Base-by-base conservation (phyloP, 192 early-diverging fungal species). In the Mortierella alpina region DNA sequence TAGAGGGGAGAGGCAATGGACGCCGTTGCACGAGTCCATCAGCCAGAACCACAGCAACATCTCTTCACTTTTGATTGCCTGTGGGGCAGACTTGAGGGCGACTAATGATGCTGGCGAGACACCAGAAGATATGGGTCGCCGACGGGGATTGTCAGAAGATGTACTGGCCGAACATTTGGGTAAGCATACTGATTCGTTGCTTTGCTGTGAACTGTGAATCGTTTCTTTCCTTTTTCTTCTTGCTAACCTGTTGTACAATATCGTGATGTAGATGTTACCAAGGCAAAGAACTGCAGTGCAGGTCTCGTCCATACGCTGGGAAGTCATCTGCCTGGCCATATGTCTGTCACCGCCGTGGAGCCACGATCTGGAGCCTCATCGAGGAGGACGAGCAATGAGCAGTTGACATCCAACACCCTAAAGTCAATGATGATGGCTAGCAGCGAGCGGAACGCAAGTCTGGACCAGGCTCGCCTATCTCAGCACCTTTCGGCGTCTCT, bases 1-100 rank as follows among this genome's bases (percentile, higher is more conserved):
- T 13, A 86, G 86, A 20, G 91, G 91, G 1, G 89, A 82, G 52
- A 51, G 66, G 13, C 59, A 74, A 14, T 79, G 83, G 83, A 84
- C 83, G 41, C 75, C 83, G 0, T 44, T 84, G 48, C 83, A 84
- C 40, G 83, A 84, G 57, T 77, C 83, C 7, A 79, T 84, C 18
- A 73, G 72, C 47, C 70, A 84, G 50, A 73, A 84, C 47, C 71
- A 84, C 58, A 22, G 53, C 20, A 70, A 71, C 15, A 68, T 84
- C 17, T 84, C 71, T 4, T 62, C 71, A 2, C 64, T 79, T 17
- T 47, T 84, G 13, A 56, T 84, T 53, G 71, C 70, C 4, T 69
- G 74, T 50, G 83, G 83, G 17, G 83, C 83, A 18, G 54, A 79
- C 47, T 4, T 67, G 40, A 7, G 59, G 20, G 59, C 68, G 10